A percentile compares a stretch with the other conserved stretches of the same genome.
Evolutionary conservation across 495 filamentous ascomycete genomes (phyloP).

Genomic region (Lepraria neglecta): DNA sequence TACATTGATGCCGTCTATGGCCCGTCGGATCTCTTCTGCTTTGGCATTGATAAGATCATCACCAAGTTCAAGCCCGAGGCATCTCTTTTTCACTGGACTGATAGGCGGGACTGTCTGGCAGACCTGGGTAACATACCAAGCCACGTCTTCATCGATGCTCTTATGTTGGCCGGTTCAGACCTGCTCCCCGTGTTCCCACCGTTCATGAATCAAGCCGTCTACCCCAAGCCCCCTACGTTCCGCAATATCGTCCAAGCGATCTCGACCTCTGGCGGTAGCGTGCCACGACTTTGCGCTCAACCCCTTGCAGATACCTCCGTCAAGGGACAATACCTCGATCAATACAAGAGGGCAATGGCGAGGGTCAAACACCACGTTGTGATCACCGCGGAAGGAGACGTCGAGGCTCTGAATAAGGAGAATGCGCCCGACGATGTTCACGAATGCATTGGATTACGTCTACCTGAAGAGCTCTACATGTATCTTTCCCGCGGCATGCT

Average conservation of each 20-base stretch:
- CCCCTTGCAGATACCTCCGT: constrained; percentile 65
- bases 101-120: constrained; percentile 61
- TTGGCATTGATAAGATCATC: constrained; percentile 78
- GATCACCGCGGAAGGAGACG: constrained; percentile 65
- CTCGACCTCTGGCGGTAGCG: constrained; percentile 54
- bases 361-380: constrained; percentile 80
- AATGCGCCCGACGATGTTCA: constrained; percentile 72
- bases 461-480: constrained; percentile 87
- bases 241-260: constrained; percentile 67
- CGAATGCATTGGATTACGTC: constrained; percentile 78
- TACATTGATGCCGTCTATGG: constrained; percentile 76
- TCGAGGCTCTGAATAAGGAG: constrained; percentile 63
- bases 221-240: constrained; percentile 46
- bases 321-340: constrained; percentile 71
- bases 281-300: constrained; percentile 58
- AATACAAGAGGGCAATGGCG: constrained; percentile 76
- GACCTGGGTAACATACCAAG: constrained; percentile 60
- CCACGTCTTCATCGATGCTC: constrained; percentile 73
- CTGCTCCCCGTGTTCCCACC: constrained; percentile 73
- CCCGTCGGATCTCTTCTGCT: constrained; percentile 80
- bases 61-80: constrained; percentile 65
- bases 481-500: constrained; percentile 82
- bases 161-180: constrained; percentile 75
- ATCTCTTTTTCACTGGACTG: constrained; percentile 61
- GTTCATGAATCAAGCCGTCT: constrained; percentile 51